These are phyloP conservation scores for Phytopythium mirpurense DNA, from an alignment of 352 stramenopile species.

Conservation along the genomic window DNA sequence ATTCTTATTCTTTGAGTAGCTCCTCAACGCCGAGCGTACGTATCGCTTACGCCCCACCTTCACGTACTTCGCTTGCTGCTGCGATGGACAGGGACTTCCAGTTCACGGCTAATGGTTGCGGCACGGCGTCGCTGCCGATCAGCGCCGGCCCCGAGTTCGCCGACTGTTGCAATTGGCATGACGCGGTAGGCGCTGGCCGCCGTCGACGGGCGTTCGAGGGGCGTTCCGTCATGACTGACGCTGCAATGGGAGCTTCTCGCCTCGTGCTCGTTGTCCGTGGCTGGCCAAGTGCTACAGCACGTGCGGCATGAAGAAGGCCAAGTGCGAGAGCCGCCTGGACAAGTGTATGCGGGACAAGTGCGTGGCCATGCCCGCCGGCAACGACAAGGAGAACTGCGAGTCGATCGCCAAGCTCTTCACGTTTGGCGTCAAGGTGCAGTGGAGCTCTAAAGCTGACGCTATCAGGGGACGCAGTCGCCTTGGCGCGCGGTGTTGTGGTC, in stretches of 20 bases:
- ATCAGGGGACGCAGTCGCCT: no score
- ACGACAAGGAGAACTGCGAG: slow-evolving; percentile 40
- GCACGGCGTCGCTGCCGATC: slow-evolving; percentile 55
- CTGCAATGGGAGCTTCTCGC: no score
- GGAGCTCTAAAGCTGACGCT: no score
- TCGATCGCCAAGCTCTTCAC: slow-evolving; percentile 61
- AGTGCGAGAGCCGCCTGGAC: slow-evolving; percentile 61
- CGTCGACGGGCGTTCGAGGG: neutral
- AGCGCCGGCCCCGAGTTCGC: slow-evolving; percentile 37
- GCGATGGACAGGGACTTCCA: slow-evolving; percentile 44
- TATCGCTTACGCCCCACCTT: no score
- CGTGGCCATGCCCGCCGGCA: slow-evolving; percentile 13
- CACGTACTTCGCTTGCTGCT: no score
- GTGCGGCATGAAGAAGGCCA: slow-evolving; percentile 71
- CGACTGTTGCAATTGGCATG: slow-evolving; percentile 80
- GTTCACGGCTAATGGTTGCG: slow-evolving; percentile 74
- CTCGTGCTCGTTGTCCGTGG: neutral
- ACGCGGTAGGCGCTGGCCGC: slow-evolving; percentile 38
- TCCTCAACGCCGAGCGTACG: no score
- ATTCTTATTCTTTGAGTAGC: no score
- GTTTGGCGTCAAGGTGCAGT: slow-evolving; percentile 42
- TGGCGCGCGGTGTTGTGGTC: neutral
- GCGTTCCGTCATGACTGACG: no score
- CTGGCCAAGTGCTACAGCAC: slow-evolving; percentile 60
- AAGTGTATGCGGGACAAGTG: slow-evolving; percentile 73